phyloP scores from a whole-genome alignment of 2,329 filamentous ascomycete species.

The Allantophomopsis lycopodina region DNA sequence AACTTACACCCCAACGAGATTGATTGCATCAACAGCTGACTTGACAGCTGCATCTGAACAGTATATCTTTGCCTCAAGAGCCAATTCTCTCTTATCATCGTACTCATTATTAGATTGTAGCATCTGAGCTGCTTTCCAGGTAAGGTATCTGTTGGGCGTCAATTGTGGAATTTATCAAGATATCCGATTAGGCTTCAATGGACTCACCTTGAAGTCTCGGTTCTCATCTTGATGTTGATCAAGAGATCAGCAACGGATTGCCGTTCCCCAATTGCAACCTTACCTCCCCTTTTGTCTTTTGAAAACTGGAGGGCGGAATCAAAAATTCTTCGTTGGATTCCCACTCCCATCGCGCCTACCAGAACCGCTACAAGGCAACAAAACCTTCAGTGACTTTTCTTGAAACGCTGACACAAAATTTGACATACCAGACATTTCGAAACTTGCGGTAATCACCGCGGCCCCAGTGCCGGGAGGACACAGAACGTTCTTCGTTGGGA shows the following conservation, averaged over 20 bases:
- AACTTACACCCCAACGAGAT: constrained; percentile 33
- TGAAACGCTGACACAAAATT: neutral
- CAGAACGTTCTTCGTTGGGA: constrained; percentile 32
- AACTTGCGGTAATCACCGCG: constrained; percentile 25
- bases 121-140: constrained; percentile 34
- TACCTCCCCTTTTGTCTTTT: constrained; percentile 31
- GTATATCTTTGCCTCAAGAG: constrained; percentile 35
- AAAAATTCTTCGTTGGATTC: constrained; percentile 37
- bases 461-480: constrained; percentile 27
- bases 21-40: constrained; percentile 32
- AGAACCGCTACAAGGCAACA: constrained; percentile 23
- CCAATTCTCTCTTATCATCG: constrained; percentile 26
- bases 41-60: constrained; percentile 34
- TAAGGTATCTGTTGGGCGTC: constrained; percentile 24
- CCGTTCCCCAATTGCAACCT: constrained; percentile 27
- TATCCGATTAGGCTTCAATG: neutral
- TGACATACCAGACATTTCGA: constrained; percentile 17
- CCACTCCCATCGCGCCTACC: constrained; percentile 38
- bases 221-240: constrained; percentile 34
- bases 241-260: constrained; percentile 37
- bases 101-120: constrained; percentile 27
- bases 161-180: too few species aligned
- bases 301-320: constrained; percentile 35
- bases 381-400: neutral
- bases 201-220: constrained; percentile 24